A percentile compares a stretch with the other conserved stretches of the same genome.
Evolutionary conservation across 2,329 filamentous ascomycete species (phyloP).

Genomic region (Nemania sp.): DNA sequence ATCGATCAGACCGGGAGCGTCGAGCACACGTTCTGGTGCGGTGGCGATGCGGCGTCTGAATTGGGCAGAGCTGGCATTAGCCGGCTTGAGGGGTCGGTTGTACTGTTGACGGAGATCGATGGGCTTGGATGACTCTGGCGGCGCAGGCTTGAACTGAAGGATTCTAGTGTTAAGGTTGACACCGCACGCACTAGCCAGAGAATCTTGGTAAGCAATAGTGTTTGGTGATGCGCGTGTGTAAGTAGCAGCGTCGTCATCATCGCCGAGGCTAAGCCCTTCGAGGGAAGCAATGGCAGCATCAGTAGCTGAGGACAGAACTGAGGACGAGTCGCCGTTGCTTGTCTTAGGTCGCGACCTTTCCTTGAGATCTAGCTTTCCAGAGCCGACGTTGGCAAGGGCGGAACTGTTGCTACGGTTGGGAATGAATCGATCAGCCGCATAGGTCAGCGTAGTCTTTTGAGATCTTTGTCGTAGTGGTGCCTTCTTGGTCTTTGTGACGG

Average conservation of each 20-base stretch:
- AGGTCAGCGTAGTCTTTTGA: slow-evolving; percentile 82
- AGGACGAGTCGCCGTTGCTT: slow-evolving; percentile 76
- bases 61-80: slow-evolving; percentile 80
- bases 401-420: slow-evolving; percentile 93
- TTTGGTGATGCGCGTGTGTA: slow-evolving; percentile 87
- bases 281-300: slow-evolving; percentile 85
- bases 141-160: slow-evolving; percentile 96
- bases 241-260: slow-evolving; percentile 76
- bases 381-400: slow-evolving; percentile 82
- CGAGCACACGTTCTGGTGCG: slow-evolving; percentile 93
- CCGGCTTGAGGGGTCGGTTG: slow-evolving; percentile 91
- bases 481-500: slow-evolving; percentile 66
- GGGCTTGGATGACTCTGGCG: slow-evolving; percentile 98
- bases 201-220: slow-evolving; percentile 90
- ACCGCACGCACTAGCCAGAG: slow-evolving; percentile 89
- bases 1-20: slow-evolving; percentile 94
- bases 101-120: slow-evolving; percentile 98
- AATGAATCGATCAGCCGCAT: slow-evolving; percentile 92
- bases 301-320: slow-evolving; percentile 80
- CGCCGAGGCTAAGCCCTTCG: slow-evolving; percentile 79
- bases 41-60: slow-evolving; percentile 93
- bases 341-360: slow-evolving; percentile 81
- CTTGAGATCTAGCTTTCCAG: slow-evolving; percentile 80
- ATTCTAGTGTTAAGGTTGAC: slow-evolving; percentile 95
- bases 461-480: slow-evolving; percentile 64